These are phyloP conservation scores for Fusarium aywerte DNA, from an alignment of 2,329 filamentous ascomycete species.

Conservation along the genomic window DNA sequence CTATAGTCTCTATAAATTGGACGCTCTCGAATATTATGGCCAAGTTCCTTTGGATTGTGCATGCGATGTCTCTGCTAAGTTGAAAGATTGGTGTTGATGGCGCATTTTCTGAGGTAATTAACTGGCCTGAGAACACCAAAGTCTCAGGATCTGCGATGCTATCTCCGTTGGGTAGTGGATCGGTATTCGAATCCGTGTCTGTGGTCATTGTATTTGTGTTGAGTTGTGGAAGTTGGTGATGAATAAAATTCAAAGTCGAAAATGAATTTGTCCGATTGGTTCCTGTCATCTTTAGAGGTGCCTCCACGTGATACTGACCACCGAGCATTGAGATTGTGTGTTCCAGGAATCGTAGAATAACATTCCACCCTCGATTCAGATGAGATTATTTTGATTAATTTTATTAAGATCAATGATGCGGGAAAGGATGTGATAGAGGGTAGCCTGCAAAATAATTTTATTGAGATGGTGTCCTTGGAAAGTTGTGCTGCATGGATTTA, in stretches of 20 bases:
- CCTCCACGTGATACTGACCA: conserved; percentile 6
- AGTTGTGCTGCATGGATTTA: no score
- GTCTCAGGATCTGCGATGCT: neutral
- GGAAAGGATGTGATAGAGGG: no score
- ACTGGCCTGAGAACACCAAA: conserved; percentile 19
- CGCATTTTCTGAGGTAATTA: neutral
- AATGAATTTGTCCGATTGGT: neutral
- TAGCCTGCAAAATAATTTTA: no score
- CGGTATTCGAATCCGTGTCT: neutral
- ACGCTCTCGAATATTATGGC: conserved; percentile 27
- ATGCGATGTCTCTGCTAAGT: conserved; percentile 12
- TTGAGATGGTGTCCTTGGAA: no score
- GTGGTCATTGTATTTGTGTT: neutral
- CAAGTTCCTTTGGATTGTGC: conserved; percentile 3
- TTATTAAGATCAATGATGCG: no score
- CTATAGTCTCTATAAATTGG: neutral
- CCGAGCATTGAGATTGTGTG: no score
- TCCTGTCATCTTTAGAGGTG: neutral
- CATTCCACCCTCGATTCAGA: no score
- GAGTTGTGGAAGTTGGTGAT: neutral
- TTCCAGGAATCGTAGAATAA: no score
- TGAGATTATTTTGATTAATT: no score
- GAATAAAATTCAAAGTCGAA: conserved; percentile 1
- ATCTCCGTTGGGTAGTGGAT: neutral
- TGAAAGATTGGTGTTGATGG: conserved; percentile 20